phyloP scores from a whole-genome alignment of 1,284 basidiomycete species.

The Malassezia yamatoensis region DNA sequence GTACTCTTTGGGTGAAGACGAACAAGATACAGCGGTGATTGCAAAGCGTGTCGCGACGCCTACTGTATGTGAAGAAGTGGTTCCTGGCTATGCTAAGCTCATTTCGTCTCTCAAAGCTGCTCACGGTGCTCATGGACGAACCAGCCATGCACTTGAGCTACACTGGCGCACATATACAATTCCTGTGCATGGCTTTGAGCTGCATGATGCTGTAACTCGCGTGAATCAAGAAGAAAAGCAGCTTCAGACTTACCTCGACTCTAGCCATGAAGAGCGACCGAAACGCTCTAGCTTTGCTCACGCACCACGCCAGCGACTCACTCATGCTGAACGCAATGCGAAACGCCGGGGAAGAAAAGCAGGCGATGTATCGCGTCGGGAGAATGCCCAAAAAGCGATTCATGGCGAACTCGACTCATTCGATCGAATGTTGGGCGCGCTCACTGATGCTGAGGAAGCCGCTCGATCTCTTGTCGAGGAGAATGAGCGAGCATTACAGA shows the following conservation, averaged over 20 bases:
- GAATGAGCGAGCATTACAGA: slow-evolving; percentile 39
- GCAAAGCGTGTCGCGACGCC: slow-evolving; percentile 55
- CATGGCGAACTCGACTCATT: slow-evolving; percentile 39
- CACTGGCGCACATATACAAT: slow-evolving; percentile 73
- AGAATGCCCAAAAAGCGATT: slow-evolving; percentile 19
- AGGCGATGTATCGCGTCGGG: slow-evolving; percentile 4
- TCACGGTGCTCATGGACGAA: slow-evolving; percentile 28
- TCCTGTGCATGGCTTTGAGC: slow-evolving; percentile 77
- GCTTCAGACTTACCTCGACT: slow-evolving; percentile 16
- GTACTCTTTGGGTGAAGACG: slow-evolving; percentile 61
- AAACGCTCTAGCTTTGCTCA: not conserved
- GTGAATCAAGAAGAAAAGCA: slow-evolving; percentile 66
- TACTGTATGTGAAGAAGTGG: slow-evolving; percentile 57
- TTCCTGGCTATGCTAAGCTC: slow-evolving; percentile 60
- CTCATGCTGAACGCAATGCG: slow-evolving; percentile 39
- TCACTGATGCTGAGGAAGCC: slow-evolving; percentile 39
- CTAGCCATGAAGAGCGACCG: not conserved
- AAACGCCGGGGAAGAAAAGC: slow-evolving; percentile 17
- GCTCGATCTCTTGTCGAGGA: slow-evolving; percentile 41
- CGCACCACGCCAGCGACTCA: slow-evolving; percentile 25
- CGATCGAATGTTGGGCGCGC: slow-evolving; percentile 39
- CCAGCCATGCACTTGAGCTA: slow-evolving; percentile 56
- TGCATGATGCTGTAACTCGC: slow-evolving; percentile 74
- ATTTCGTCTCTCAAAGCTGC: slow-evolving; percentile 53
- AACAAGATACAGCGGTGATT: slow-evolving; percentile 75